phyloP scores from a whole-genome alignment of 352 stramenopile genomes.

The Thalassiosira hispida region DNA sequence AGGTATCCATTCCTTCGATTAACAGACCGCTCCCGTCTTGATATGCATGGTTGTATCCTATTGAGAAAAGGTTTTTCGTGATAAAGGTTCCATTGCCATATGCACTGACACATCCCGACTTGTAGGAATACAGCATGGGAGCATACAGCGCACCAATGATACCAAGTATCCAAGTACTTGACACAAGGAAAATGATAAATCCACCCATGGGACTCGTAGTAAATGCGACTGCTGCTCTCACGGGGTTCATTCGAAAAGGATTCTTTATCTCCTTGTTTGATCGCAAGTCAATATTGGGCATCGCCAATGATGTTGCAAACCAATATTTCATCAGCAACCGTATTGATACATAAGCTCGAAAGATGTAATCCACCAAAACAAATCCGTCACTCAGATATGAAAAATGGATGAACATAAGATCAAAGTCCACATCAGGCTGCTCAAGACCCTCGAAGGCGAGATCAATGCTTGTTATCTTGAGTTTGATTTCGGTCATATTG shows the following conservation, averaged over 20 bases:
- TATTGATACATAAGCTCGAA: conserved; percentile 45
- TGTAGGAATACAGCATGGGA: conserved; percentile 44
- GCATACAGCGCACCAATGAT: conserved; percentile 44
- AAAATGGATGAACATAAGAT: conserved; percentile 55
- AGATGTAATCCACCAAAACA: conserved; percentile 49
- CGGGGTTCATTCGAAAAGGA: conserved; percentile 55
- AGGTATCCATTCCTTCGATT: conserved; percentile 50
- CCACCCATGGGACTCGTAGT: conserved; percentile 35
- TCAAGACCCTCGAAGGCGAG: conserved; percentile 49
- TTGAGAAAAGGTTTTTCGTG: conserved; percentile 55
- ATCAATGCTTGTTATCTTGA: conserved; percentile 48
- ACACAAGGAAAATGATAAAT: conserved; percentile 43
- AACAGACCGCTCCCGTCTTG: conserved; percentile 48
- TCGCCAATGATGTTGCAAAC: conserved; percentile 49
- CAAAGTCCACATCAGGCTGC: conserved; percentile 51
- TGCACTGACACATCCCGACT: conserved; percentile 34
- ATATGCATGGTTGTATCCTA: conserved; percentile 60
- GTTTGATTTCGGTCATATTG: conserved; percentile 60
- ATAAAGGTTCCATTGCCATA: conserved; percentile 55
- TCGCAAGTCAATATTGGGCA: conserved; percentile 44
- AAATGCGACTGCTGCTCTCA: conserved; percentile 32
- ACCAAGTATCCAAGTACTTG: conserved; percentile 38
- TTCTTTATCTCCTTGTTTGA: conserved; percentile 44
- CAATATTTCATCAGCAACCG: conserved; percentile 54
- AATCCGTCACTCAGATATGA: conserved; percentile 42